Conservation (phyloP, 2,329 filamentous ascomycete species). For the Trichoderma sp. region DNA sequence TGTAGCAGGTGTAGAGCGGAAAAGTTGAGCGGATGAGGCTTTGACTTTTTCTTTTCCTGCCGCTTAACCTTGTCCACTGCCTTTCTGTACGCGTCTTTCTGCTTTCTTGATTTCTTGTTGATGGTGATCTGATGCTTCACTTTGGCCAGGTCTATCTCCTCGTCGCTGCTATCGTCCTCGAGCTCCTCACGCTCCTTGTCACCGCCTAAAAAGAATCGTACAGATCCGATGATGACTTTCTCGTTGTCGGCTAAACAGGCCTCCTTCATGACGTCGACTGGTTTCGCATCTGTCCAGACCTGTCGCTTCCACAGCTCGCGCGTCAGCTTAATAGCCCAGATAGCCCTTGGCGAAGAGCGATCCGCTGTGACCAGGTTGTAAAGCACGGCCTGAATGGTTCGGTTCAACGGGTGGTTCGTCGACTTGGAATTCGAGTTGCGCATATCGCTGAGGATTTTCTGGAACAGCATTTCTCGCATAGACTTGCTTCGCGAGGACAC, state of each 20-base stretch:
- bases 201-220: constrained; percentile 91
- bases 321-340: constrained; percentile 96
- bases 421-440: constrained; percentile 81
- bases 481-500: constrained; percentile 90
- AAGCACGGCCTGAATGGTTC: constrained; percentile 86
- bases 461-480: constrained; percentile 76
- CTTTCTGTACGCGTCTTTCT: constrained; percentile 71
- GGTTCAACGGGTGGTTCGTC: constrained; percentile 89
- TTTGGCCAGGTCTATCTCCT: constrained; percentile 73
- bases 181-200: constrained; percentile 94
- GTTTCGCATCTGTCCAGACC: constrained; percentile 90
- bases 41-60: constrained; percentile 81
- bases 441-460: constrained; percentile 87
- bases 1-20: constrained; percentile 91
- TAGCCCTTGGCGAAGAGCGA: constrained; percentile 74
- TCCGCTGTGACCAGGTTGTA: constrained; percentile 90
- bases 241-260: constrained; percentile 85
- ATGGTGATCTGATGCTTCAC: constrained; percentile 82
- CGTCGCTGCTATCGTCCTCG: constrained; percentile 83
- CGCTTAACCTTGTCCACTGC: constrained; percentile 79
- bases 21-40: constrained; percentile 88
- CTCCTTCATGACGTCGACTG: constrained; percentile 98
- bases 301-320: constrained; percentile 95
- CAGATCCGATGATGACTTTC: constrained; percentile 83
- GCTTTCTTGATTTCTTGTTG: constrained; percentile 96